Evolutionary conservation across 1,284 basidiomycete species (phyloP), one percentile per base, ranked within the genome.

Genomic region (Ustilago shanxiensis): DNA sequence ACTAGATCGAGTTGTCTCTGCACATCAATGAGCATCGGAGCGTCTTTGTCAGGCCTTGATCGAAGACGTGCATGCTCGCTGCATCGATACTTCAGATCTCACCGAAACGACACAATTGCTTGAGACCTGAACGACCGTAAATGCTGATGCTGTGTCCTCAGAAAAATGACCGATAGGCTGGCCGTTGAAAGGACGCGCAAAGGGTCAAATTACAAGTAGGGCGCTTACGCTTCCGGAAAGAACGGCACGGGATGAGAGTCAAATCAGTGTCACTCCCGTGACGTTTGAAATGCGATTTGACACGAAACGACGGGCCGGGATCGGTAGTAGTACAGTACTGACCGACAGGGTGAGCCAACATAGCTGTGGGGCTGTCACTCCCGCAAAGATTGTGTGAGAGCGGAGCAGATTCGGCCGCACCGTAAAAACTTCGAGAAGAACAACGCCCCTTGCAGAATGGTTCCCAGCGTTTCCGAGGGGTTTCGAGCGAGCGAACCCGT

Each of bases 161-260:
- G 20, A 22, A 44, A 44, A 44, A 44, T 44, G 41, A 44, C 18
- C 41, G 20, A n/a, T 44, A 22, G 47, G 22, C 44, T 3, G 22
- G 22, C 22, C 5, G 49, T 4, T 28, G 1, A 33, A 33, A 11
- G 31, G 26, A 51, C n/a, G 47, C 24, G 26, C 47, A 33, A n/a
- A n/a, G 8, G 4, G 18, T 16, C 13, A 24, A 51, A 31, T 11
- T 5, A 18, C 3, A 10, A 10, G 28, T 13, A 31, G n/a, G 28
- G 29, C 50, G 29, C 28, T 52, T 31, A 52, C 50, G 50, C 50
- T 52, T 33, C 22, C 29, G 50, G 29, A 52, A 52, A 33, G 50
- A 16, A 29, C 49, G 49, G 49, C 11, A 11, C 3, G 24, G 20
- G 24, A n/a, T 28, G 47, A 14, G 47, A 49, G 47, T 26, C 9